Percentiles rank a stretch among this genome's conserved stretches.
phyloP scores from a whole-genome alignment of 352 stramenopile genomes.

The Hyaloperonospora arabidopsidis region DNA sequence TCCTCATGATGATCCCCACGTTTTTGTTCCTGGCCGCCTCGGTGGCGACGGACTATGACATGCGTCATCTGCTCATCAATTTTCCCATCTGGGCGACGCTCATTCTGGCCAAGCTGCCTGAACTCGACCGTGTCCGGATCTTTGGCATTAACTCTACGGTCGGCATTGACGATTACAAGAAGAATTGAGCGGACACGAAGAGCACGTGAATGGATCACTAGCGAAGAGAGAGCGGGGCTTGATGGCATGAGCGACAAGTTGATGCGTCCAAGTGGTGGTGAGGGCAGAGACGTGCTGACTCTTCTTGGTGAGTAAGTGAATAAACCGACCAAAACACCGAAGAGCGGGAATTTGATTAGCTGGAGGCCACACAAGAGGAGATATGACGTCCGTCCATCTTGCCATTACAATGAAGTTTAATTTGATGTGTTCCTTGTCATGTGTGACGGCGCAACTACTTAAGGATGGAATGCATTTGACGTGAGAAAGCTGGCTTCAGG shows the following conservation, averaged over 20 bases:
- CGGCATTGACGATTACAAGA: slow-evolving; percentile 90
- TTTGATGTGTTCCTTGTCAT: slow-evolving; percentile 16
- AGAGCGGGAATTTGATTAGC: slow-evolving; percentile 14
- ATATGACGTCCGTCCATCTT: slow-evolving; percentile 4
- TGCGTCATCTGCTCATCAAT: slow-evolving; percentile 82
- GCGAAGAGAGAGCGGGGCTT: background rate
- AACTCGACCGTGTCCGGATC: slow-evolving; percentile 91
- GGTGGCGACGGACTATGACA: slow-evolving; percentile 87
- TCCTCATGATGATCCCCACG: slow-evolving; percentile 90
- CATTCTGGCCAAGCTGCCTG: slow-evolving; percentile 89
- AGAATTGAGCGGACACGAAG: slow-evolving; percentile 22
- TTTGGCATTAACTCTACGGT: slow-evolving; percentile 95
- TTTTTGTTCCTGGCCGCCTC: slow-evolving; percentile 82
- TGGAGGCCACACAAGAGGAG: slow-evolving; percentile 11
- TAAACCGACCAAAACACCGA: slow-evolving; percentile 17
- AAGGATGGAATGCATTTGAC: no score
- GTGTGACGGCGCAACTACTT: background rate
- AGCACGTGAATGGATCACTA: slow-evolving; percentile 6
- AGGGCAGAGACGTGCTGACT: no score
- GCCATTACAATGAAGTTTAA: slow-evolving; percentile 14
- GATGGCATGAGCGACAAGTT: background rate
- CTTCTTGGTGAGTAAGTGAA: slow-evolving; percentile 4
- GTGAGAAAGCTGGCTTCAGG: no score
- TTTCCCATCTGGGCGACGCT: slow-evolving; percentile 87
- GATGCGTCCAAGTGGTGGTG: no score